These are phyloP conservation scores for Fomitopsis pulvina DNA, from an alignment of 768 basidiomycete species.

Conservation along the genomic window DNA sequence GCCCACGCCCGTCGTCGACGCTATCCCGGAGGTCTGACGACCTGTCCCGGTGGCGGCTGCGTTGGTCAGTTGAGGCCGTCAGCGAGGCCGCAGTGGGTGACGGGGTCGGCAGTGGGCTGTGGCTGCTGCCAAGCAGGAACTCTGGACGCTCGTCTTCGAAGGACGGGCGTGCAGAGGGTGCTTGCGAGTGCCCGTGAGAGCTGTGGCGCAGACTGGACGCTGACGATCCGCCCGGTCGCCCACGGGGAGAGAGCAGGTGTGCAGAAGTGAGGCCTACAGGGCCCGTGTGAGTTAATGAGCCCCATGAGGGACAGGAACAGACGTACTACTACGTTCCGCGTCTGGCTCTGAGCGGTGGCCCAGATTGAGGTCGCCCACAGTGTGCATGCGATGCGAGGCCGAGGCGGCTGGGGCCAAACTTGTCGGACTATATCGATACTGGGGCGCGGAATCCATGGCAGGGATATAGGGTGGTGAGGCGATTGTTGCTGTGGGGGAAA, in stretches of 20 bases:
- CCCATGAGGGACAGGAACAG: neutral
- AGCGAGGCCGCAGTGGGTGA: neutral
- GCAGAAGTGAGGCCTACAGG: conserved; percentile 1
- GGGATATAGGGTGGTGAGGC: conserved; percentile 22
- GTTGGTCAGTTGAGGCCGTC: neutral
- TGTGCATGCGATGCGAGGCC: conserved; percentile 10
- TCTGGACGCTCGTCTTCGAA: conserved; percentile 11
- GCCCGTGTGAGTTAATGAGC: neutral
- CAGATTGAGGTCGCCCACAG: conserved; percentile 15
- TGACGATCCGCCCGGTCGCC: conserved; percentile 5
- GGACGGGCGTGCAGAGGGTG: conserved; percentile 1
- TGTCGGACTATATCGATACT: conserved; percentile 17
- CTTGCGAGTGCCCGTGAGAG: neutral
- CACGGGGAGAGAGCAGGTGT: neutral
- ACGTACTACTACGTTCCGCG: conserved; percentile 12
- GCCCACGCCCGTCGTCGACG: conserved; percentile 25
- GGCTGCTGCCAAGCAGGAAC: conserved; percentile 19
- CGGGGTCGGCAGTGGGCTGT: conserved; percentile 5
- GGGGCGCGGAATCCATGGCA: conserved; percentile 4
- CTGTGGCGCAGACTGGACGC: conserved; percentile 2
- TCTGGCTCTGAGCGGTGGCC: conserved; percentile 5
- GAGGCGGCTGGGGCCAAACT: conserved; percentile 12
- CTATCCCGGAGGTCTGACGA: conserved; percentile 5
- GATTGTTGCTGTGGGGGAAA: conserved; percentile 19
- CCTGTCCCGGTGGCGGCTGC: conserved; percentile 18